These are phyloP conservation scores for Draba incana DNA, from an alignment of 345 rosid genomes.

Conservation along the genomic window DNA sequence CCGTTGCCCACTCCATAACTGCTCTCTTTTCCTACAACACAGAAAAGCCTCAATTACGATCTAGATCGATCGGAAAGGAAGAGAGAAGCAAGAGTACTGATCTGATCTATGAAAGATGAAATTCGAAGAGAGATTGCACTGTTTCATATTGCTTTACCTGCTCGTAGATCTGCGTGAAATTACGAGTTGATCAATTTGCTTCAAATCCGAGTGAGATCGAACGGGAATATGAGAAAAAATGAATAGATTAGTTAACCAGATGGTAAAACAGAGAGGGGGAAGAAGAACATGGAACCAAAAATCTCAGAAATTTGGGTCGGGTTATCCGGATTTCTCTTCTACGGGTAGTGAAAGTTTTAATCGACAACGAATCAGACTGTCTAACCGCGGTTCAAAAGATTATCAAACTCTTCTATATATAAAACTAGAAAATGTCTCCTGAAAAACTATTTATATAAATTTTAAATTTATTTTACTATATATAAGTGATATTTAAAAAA, in stretches of 20 bases:
- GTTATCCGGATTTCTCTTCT: slow-evolving; percentile 9
- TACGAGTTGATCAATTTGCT: slow-evolving; percentile 32
- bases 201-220: slow-evolving; percentile 35
- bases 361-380: no score
- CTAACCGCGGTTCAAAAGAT: no score
- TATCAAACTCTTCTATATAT: no score
- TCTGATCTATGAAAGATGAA: slow-evolving; percentile 19
- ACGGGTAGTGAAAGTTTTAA: slow-evolving; percentile 3
- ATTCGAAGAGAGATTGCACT: slow-evolving; percentile 22
- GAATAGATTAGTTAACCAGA: neutral
- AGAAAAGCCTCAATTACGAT: slow-evolving; percentile 5
- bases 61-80: slow-evolving; percentile 21
- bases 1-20: slow-evolving; percentile 94
- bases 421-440: no score
- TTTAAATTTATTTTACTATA: no score
- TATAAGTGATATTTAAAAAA: no score
- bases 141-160: slow-evolving; percentile 30
- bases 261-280: slow-evolving; percentile 19
- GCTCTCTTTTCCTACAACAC: slow-evolving; percentile 10
- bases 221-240: slow-evolving; percentile 22
- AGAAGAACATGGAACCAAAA: slow-evolving; percentile 27
- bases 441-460: no score
- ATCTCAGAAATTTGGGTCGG: slow-evolving; percentile 28
- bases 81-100: slow-evolving; percentile 16
- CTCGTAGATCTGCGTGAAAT: slow-evolving; percentile 31